A percentile compares a stretch with the other conserved stretches of the same genome.
Evolutionary conservation across 805 yeast genomes (phyloP).

Genomic region (Debaryomyces hansenii): DNA sequence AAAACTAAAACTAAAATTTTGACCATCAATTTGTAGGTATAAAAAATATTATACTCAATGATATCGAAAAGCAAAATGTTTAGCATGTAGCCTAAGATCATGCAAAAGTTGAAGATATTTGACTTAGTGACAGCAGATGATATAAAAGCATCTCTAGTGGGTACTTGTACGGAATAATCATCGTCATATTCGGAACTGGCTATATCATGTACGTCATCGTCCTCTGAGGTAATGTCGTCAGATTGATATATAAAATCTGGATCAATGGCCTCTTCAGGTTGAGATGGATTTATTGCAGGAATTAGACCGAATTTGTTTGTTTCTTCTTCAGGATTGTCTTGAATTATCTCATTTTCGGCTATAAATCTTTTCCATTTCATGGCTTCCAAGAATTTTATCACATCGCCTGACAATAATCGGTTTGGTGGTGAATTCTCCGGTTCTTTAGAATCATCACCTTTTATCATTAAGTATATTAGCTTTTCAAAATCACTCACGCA

Average conservation of each 20-base stretch:
- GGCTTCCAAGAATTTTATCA: slow-evolving; percentile 17
- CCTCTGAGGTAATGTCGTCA: not conserved
- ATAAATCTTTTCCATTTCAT: slow-evolving; percentile 17
- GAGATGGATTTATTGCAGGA: not conserved
- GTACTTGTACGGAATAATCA: not conserved
- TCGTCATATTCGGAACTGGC: not conserved
- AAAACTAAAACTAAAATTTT: not conserved
- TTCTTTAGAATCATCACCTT: slow-evolving; percentile 17
- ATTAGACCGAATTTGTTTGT: not conserved
- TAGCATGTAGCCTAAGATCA: not conserved
- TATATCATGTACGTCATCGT: not conserved
- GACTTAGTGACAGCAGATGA: not conserved
- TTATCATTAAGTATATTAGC: slow-evolving; percentile 31
- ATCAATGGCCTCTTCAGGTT: not conserved
- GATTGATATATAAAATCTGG: not conserved
- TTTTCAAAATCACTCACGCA: slow-evolving; percentile 15
- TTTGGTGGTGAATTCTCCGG: not conserved
- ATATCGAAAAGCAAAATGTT: not conserved
- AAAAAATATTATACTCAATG: not conserved
- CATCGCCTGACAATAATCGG: slow-evolving; percentile 14
- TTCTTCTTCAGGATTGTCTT: not conserved
- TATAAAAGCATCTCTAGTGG: not conserved
- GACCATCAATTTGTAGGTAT: not conserved
- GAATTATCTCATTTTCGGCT: not conserved
- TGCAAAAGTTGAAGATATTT: not conserved